Percentiles rank a stretch among this genome's conserved stretches.
Evolutionary conservation across 2,329 filamentous ascomycete genomes (phyloP).

Genomic region (Microcyclosporella mali): DNA sequence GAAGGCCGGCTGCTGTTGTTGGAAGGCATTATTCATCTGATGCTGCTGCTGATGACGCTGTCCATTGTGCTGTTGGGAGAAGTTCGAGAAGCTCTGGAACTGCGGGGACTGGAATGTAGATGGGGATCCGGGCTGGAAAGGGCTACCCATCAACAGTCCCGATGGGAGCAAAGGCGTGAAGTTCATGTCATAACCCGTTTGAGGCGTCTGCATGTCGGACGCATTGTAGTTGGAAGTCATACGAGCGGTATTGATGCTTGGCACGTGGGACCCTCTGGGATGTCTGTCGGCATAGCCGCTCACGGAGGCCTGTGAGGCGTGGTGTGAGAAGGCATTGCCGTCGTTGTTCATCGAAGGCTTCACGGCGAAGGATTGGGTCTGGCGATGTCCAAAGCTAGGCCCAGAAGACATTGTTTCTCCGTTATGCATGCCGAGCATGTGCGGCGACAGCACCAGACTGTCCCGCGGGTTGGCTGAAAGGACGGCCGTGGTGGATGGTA

Average conservation of each 20-base stretch:
- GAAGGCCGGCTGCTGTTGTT: conserved; percentile 55
- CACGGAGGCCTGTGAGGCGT: conserved; percentile 66
- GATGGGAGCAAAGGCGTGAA: conserved; percentile 94
- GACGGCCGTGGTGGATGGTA: conserved; percentile 67
- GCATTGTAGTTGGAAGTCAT: conserved; percentile 36
- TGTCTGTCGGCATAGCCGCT: conserved; percentile 82
- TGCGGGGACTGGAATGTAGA: conserved; percentile 84
- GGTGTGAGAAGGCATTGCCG: conserved; percentile 86
- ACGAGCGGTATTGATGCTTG: conserved; percentile 79
- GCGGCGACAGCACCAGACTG: conserved; percentile 75
- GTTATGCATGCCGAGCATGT: conserved; percentile 82
- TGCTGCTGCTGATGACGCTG: conserved; percentile 38
- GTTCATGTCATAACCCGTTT: conserved; percentile 93
- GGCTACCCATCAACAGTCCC: conserved; percentile 87
- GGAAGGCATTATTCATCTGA: conserved; percentile 62
- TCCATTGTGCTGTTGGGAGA: conserved; percentile 58
- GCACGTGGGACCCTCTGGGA: conserved; percentile 68
- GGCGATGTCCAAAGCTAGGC: conserved; percentile 46
- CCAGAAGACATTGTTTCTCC: conserved; percentile 60
- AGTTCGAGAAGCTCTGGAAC: conserved; percentile 77
- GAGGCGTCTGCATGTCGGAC: conserved; percentile 76
- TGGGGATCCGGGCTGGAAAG: conserved; percentile 91
- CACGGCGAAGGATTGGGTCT: conserved; percentile 58
- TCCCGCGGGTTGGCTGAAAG: conserved; percentile 72
- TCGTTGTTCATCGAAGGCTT: conserved; percentile 68